phyloP scores from a whole-genome alignment of 2,329 filamentous ascomycete genomes.

The Aspergillus luchuensis region DNA sequence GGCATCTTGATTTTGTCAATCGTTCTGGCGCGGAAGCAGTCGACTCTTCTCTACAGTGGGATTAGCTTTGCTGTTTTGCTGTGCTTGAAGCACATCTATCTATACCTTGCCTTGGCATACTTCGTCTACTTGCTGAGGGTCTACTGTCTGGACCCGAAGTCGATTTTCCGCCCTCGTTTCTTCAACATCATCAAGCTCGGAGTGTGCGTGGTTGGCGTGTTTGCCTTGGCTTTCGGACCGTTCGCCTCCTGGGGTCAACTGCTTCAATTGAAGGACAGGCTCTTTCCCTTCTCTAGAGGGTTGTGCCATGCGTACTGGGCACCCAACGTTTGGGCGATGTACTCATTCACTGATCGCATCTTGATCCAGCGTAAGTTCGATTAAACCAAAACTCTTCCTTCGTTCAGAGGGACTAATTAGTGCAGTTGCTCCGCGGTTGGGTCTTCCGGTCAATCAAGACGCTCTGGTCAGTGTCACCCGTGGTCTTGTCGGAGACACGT shows the following conservation, averaged over 20 bases:
- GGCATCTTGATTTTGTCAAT: constrained; percentile 85
- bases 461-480: constrained; percentile 88
- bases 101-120: constrained; percentile 93
- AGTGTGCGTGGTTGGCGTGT: constrained; percentile 67
- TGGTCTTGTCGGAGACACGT: constrained; percentile 87
- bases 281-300: constrained; percentile 93
- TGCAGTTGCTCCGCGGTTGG: constrained; percentile 77
- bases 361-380: constrained; percentile 71
- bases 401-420: constrained; percentile 35
- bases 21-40: constrained; percentile 74
- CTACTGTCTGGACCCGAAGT: constrained; percentile 81
- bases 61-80: constrained; percentile 80
- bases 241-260: constrained; percentile 82
- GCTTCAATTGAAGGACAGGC: constrained; percentile 75
- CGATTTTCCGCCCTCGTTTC: constrained; percentile 73
- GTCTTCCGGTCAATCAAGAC: constrained; percentile 69
- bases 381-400: background rate
- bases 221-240: constrained; percentile 82
- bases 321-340: constrained; percentile 94
- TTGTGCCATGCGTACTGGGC: constrained; percentile 99
- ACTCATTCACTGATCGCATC: constrained; percentile 84
- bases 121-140: constrained; percentile 88
- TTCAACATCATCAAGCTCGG: constrained; percentile 83
- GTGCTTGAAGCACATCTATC: constrained; percentile 97
- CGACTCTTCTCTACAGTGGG: constrained; percentile 75